These are phyloP conservation scores for Tremellales sp. DNA, from an alignment of 1,284 basidiomycete species.

Conservation along the genomic window DNA sequence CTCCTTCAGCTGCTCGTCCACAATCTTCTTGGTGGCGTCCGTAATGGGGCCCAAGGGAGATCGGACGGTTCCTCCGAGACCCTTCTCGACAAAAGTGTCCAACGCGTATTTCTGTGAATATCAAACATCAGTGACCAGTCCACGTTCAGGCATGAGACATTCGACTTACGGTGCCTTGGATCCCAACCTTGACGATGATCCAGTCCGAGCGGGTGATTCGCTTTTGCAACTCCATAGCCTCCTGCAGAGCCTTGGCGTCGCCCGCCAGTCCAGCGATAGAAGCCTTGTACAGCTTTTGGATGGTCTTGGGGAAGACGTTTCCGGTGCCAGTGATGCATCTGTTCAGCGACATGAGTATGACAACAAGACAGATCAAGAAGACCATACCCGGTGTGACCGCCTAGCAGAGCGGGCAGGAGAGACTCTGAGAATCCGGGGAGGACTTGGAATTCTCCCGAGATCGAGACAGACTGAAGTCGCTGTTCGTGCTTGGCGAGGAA, in stretches of 20 bases:
- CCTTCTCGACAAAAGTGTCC: conserved; percentile 66
- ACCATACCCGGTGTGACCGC: conserved; percentile 17
- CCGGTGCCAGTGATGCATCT: conserved; percentile 66
- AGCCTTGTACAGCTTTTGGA: conserved; percentile 59
- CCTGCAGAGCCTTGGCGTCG: conserved; percentile 57
- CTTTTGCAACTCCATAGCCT: conserved; percentile 67
- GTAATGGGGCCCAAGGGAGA: conserved; percentile 55
- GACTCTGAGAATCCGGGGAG: conserved; percentile 48
- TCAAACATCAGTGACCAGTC: conserved; percentile 42
- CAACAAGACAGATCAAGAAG: conserved; percentile 51
- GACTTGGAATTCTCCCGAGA: conserved; percentile 41
- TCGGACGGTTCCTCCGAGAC: conserved; percentile 57
- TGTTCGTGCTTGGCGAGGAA: conserved; percentile 33
- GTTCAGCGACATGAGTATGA: conserved; percentile 63
- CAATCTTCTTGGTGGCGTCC: conserved; percentile 48
- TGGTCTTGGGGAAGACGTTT: conserved; percentile 72
- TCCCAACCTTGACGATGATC: conserved; percentile 64
- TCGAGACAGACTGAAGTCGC: conserved; percentile 24
- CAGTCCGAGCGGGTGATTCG: conserved; percentile 69
- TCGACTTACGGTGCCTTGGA: conserved; percentile 36
- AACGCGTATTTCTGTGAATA: conserved; percentile 59
- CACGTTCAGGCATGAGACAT: not conserved
- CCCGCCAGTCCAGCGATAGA: conserved; percentile 48
- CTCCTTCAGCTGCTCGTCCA: conserved; percentile 54
- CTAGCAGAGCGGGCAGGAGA: conserved; percentile 21